Percentiles rank a stretch among this genome's conserved stretches.
These are phyloP conservation scores for Ramaria sp. DNA, from an alignment of 768 basidiomycete species.

Conservation along the genomic window DNA sequence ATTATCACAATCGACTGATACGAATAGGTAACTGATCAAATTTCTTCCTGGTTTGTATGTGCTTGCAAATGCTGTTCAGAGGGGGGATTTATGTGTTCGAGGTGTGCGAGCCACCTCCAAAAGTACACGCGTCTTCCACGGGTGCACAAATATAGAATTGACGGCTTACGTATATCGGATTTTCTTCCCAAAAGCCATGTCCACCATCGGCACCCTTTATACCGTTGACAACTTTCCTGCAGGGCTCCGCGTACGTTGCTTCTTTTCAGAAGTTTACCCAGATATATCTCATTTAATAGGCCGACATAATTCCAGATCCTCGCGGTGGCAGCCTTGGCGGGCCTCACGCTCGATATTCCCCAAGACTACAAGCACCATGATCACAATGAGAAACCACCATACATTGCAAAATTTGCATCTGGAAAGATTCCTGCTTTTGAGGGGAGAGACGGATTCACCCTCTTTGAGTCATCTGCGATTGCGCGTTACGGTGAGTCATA, in stretches of 20 bases:
- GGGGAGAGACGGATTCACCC: constrained; percentile 59
- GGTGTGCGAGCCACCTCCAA: too few species aligned
- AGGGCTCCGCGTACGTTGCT: constrained; percentile 4
- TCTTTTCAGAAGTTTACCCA: neutral
- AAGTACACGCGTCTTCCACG: too few species aligned
- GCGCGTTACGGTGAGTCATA: constrained; percentile 75
- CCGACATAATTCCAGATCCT: too few species aligned
- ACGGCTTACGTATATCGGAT: too few species aligned
- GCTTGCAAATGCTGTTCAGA: too few species aligned
- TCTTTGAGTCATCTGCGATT: constrained; percentile 73
- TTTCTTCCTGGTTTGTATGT: too few species aligned
- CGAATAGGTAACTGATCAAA: too few species aligned
- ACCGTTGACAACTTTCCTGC: neutral
- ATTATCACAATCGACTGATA: too few species aligned
- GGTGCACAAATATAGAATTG: too few species aligned
- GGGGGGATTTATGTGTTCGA: too few species aligned
- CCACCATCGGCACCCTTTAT: constrained; percentile 10
- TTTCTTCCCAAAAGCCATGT: constrained; percentile 11
- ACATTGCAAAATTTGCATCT: constrained; percentile 61
- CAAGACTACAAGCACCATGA: constrained; percentile 45
- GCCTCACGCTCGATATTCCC: constrained; percentile 44
- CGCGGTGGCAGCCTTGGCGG: constrained; percentile 50
- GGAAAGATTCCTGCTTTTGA: constrained; percentile 84
- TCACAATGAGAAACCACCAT: constrained; percentile 63
- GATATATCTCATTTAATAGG: too few species aligned